Evolutionary conservation across 1,139 yeast genomes (phyloP), one percentile per base, ranked within the genome.

Genomic region (Wickerhamomyces sp.): DNA sequence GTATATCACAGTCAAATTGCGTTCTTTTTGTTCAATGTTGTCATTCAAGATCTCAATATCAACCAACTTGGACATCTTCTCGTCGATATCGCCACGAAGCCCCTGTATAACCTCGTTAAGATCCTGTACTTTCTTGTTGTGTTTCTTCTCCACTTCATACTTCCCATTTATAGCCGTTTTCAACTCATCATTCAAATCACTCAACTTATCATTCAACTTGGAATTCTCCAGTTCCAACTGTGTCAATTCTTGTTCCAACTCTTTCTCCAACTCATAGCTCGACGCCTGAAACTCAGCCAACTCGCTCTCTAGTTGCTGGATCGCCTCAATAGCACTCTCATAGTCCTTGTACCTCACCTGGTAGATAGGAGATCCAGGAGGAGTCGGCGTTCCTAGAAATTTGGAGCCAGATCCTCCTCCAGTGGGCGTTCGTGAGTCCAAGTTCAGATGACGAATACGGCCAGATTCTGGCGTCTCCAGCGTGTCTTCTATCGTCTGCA

Each of bases 21-120:
- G 32, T 33, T 55, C 59, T 25, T 45, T 53, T 30, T 54, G 58
- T 32, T 54, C 58, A 16, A 54, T 44, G 29, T 39, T 46, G 28
- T 55, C 59, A 33, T 55, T 53, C 22, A 44, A 12, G 12, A 54
- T 55, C 34, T 55, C 59, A 26, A 53, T 52, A 26, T 54, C 52
- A 12, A 54, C 50, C 29, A 55, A 33, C 25, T 42, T 47, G 4
- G 41, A 26, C n/a, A 33, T 41, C 30, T 52, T 53, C 16, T 31
- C 31, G 10, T 44, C 44, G 11, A 51, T 16, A 25, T 53, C 57
- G 5, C 30, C 36, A 14, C 45, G 41, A 19, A 52, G 30, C 3
- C 29, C 32, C 15, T 39, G 37, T 3, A 51, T 35, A 22, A 39
- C 36, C 2, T 33, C 37, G 18, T 36, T 34, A 10, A 52, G 25